A percentile compares a stretch with the other conserved stretches of the same genome.
Evolutionary conservation across 306 rosid species (phyloP).

Genomic region (Inga laurina): DNA sequence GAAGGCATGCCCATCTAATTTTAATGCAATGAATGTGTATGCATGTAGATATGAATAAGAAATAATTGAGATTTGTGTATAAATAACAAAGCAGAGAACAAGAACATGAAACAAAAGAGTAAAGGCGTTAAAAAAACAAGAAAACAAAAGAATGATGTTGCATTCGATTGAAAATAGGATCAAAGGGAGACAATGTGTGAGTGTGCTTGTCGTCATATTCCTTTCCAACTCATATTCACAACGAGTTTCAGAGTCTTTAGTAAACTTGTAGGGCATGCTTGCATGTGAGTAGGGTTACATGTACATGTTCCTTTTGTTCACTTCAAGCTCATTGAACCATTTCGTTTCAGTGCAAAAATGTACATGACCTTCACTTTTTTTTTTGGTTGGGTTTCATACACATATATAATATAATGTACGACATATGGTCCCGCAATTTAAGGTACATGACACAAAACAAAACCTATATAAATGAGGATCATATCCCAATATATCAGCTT

Average conservation of each 20-base stretch:
- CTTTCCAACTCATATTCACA: not conserved
- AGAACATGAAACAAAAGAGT: not conserved
- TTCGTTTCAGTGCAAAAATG: not conserved
- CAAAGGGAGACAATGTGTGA: not conserved
- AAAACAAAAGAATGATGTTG: not conserved
- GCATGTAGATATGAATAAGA: not conserved
- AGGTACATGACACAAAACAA: not conserved
- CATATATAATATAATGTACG: not conserved
- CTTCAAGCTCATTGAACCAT: not conserved
- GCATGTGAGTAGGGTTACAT: slow-evolving; percentile 11
- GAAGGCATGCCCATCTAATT: not conserved
- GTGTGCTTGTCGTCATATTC: not conserved
- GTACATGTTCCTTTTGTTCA: not conserved
- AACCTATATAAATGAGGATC: not conserved
- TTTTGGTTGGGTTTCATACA: not conserved
- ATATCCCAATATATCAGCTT: not conserved
- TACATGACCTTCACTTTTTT: too few relatives aligned
- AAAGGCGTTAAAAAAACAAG: not conserved
- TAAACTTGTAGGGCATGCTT: not conserved
- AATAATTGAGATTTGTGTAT: too few relatives aligned
- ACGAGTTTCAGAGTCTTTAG: not conserved
- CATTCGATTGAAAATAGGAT: not conserved
- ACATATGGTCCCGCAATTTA: not conserved
- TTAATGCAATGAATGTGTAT: not conserved
- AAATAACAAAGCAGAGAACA: too few relatives aligned